These are phyloP conservation scores for Penicillium occitanis DNA, from an alignment of 2,329 filamentous ascomycete species.

Conservation along the genomic window DNA sequence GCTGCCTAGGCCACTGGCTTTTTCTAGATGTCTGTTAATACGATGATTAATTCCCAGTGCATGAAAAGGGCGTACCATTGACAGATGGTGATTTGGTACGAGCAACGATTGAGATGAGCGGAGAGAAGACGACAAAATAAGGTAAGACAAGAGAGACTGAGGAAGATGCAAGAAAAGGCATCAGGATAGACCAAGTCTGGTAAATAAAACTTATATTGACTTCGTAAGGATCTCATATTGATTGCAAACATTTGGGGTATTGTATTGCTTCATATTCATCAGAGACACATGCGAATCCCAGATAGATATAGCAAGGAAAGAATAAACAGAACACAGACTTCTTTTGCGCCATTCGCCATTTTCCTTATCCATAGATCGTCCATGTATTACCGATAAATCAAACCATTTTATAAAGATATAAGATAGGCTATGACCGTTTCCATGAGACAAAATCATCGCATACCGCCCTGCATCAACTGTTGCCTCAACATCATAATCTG, in stretches of 20 bases:
- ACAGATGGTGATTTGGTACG: too few species aligned
- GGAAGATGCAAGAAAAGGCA: not conserved
- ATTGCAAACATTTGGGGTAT: not conserved
- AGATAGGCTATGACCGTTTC: constrained; percentile 6
- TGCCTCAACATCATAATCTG: constrained; percentile 78
- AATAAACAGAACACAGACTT: not conserved
- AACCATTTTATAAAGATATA: not conserved
- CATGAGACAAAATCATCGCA: constrained; percentile 30
- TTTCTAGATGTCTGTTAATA: too few species aligned
- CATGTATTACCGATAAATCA: constrained; percentile 1
- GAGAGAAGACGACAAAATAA: not conserved
- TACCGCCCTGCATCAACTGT: constrained; percentile 52
- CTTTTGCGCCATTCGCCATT: constrained; percentile 13
- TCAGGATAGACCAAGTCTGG: too few species aligned
- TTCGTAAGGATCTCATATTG: not conserved
- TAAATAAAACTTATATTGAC: too few species aligned
- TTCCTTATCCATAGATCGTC: not conserved
- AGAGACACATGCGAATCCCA: not conserved
- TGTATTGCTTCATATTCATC: not conserved
- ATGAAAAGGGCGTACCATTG: too few species aligned
- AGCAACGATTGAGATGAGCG: too few species aligned
- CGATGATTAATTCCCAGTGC: too few species aligned
- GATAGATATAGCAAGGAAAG: constrained; percentile 1
- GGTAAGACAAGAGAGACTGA: not conserved
- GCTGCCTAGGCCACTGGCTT: too few species aligned